Evolutionary conservation across 306 rosid species (phyloP).

Genomic region (Prunus mongolica): DNA sequence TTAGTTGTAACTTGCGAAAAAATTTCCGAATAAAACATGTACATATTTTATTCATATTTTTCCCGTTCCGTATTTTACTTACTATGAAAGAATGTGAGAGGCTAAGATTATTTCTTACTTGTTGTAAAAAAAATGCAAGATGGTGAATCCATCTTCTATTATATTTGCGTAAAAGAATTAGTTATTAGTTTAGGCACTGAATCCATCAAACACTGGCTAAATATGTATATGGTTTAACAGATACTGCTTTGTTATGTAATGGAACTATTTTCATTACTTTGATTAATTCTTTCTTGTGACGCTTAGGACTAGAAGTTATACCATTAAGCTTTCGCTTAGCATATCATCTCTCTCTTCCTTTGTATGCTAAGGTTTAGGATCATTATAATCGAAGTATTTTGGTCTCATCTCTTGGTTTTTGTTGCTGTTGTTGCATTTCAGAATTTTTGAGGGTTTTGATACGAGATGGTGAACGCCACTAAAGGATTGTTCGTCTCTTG

Average conservation of each 20-base stretch:
- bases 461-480: constrained; percentile 46
- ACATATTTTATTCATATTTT: too few species aligned
- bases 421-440: constrained; percentile 22
- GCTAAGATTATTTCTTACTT: too few species aligned
- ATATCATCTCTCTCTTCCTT: too few species aligned
- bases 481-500: constrained; percentile 53
- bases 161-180: background rate
- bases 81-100: too few species aligned
- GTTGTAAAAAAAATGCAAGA: too few species aligned
- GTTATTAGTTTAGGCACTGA: background rate
- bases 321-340: background rate
- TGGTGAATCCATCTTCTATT: too few species aligned
- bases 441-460: background rate
- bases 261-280: background rate
- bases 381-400: background rate
- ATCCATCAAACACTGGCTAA: background rate
- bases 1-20: too few species aligned
- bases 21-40: too few species aligned
- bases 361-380: background rate
- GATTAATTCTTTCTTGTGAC: background rate
- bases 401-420: constrained; percentile 5
- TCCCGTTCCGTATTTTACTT: too few species aligned
- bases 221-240: too few species aligned
- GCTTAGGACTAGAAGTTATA: background rate
- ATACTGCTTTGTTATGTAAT: background rate